Base-by-base conservation (phyloP, 176 grass and related monocot species). In the Saccharum spontaneum region DNA sequence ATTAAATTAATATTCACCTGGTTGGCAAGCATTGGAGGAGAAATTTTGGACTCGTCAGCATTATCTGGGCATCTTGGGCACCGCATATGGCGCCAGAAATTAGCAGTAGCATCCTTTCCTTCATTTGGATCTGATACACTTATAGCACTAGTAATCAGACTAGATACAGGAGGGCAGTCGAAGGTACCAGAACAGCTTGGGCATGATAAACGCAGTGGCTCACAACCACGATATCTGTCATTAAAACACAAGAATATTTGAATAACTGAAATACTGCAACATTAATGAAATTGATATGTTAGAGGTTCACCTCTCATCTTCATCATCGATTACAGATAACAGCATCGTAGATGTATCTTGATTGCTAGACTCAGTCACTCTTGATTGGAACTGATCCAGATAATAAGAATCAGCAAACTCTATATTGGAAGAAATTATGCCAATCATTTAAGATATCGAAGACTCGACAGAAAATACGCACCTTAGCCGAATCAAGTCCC, bases 401-500 rank as follows among this genome's bases (percentile, higher is more conserved):
- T 63, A 83, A 63, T 64, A 46, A 89, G 13, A 24, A 68, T 92
- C 23, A 89, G 74, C 45, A 84, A 67, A 66, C 60, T 62, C 8
- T 69, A 86, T 65, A 74, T 24, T 61, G 67, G 3, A 83, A 39
- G n/a, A 78, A 49, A 67, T 28, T 23, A 48, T 74, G 48, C 69
- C 12, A 77, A 36, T n/a, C 40, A 71, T 61, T 80, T 76, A 64
- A 80, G 2, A 68, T 80, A 67, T 22, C 24, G 3, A 22, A 46
- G 5, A 75, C 83, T 67, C 17, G 78, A 85, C 34, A 70, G 34
- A 76, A 40, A 63, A 69, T 67, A 14, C 57, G 39, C 82, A 98
- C 97, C 93, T 95, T 98, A 9, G 91, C 89, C 67, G 97, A 92
- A 94, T 98, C 97, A 92, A 98, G 97, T 22, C 97, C 94, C 50